phyloP scores from a whole-genome alignment of 768 basidiomycete species.

The Pleurotus citrinopileatus region DNA sequence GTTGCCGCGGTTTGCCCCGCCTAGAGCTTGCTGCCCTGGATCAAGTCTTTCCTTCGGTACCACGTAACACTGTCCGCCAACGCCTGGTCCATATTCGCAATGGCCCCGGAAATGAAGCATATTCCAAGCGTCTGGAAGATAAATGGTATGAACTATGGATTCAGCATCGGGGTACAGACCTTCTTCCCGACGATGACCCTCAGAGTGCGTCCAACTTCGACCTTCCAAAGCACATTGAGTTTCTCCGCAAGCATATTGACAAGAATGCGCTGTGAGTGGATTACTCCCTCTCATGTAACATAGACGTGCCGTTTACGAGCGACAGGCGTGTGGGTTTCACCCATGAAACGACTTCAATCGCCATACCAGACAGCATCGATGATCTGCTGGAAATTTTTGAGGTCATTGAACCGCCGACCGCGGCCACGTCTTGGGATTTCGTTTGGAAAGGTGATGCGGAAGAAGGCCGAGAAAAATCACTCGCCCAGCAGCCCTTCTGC shows the following conservation, averaged over 20 bases:
- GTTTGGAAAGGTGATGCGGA: constrained; percentile 72
- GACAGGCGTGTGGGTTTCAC: constrained; percentile 66
- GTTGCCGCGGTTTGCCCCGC: constrained; percentile 58
- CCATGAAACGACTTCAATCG: constrained; percentile 29
- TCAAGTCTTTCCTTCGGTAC: constrained; percentile 79
- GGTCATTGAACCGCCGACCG: constrained; percentile 40
- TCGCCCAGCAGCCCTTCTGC: constrained; percentile 56
- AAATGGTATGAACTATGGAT: constrained; percentile 80
- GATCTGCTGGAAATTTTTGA: constrained; percentile 46
- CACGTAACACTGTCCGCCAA: constrained; percentile 68
- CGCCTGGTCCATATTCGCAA: constrained; percentile 61
- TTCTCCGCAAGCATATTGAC: constrained; percentile 77
- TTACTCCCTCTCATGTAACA: neutral
- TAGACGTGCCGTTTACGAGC: constrained; percentile 14
- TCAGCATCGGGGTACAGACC: constrained; percentile 60
- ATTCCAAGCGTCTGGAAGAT: constrained; percentile 76
- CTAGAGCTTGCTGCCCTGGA: constrained; percentile 73
- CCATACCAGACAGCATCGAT: constrained; percentile 41
- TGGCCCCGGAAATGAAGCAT: constrained; percentile 65
- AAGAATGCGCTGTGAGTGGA: constrained; percentile 79
- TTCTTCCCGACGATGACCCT: constrained; percentile 71
- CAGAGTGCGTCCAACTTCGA: constrained; percentile 72
- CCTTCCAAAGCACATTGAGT: constrained; percentile 76
- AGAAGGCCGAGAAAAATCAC: constrained; percentile 70
- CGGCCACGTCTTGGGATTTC: constrained; percentile 61